phyloP scores from a whole-genome alignment of 2,329 filamentous ascomycete species.

The Akanthomyces uredinophilus region DNA sequence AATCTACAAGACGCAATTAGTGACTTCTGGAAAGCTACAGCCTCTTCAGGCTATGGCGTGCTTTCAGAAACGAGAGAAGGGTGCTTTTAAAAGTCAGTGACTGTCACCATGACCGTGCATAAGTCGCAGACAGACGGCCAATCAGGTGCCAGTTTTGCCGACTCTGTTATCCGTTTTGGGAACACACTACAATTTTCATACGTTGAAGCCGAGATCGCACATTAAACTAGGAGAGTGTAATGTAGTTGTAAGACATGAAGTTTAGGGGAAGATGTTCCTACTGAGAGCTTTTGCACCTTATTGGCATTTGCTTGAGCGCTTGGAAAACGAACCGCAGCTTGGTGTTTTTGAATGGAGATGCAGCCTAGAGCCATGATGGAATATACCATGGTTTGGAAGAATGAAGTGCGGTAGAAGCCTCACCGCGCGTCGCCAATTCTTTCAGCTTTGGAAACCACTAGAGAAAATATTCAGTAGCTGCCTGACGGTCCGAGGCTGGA shows the following conservation, averaged over 20 bases:
- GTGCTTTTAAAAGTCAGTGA: neutral
- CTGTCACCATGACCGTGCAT: conserved; percentile 11
- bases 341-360: too few relatives aligned
- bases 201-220: neutral
- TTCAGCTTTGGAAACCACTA: conserved; percentile 10
- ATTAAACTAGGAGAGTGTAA: too few relatives aligned
- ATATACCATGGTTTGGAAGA: conserved; percentile 8
- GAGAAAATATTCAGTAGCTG: neutral
- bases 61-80: neutral
- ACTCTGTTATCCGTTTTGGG: neutral
- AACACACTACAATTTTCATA: neutral
- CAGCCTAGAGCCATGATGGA: neutral
- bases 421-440: neutral
- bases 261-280: too few relatives aligned
- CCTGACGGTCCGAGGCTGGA: fast-evolving
- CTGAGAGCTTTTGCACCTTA: too few relatives aligned
- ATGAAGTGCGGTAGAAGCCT: neutral
- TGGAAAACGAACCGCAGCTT: too few relatives aligned
- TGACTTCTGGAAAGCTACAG: neutral
- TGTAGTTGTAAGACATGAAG: too few relatives aligned
- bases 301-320: too few relatives aligned
- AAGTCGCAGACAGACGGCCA: neutral
- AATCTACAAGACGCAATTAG: neutral
- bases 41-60: neutral
- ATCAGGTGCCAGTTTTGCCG: neutral